phyloP scores from a whole-genome alignment of 352 stramenopile species.

The Elongisporangium undulatum region DNA sequence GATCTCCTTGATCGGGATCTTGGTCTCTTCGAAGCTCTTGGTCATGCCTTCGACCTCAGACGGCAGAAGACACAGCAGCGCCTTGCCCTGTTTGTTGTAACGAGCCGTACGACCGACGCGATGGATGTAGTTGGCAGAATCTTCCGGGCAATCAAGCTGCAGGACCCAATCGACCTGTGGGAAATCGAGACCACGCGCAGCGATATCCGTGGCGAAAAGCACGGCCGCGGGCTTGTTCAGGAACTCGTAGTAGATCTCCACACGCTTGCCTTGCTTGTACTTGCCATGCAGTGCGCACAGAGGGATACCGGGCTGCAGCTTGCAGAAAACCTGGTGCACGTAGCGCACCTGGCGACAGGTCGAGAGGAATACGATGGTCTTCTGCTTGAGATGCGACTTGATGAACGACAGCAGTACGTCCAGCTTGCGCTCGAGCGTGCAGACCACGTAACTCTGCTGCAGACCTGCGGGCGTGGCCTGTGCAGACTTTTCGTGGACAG shows the following conservation, averaged over 20 bases:
- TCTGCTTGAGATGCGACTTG: slow-evolving; percentile 97
- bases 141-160: slow-evolving; percentile 97
- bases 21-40: slow-evolving; percentile 81
- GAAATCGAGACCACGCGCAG: slow-evolving; percentile 97
- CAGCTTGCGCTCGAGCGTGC: slow-evolving; percentile 94
- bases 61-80: slow-evolving; percentile 90
- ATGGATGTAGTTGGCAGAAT: slow-evolving; percentile 98
- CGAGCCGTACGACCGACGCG: slow-evolving; percentile 95
- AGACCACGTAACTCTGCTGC: slow-evolving; percentile 95
- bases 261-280: slow-evolving; percentile 97
- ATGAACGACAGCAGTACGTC: slow-evolving; percentile 98
- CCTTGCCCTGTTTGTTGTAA: slow-evolving; percentile 93
- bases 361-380: slow-evolving; percentile 98
- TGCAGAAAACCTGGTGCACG: slow-evolving; percentile 94
- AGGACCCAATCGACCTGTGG: slow-evolving; percentile 98
- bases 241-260: slow-evolving; percentile 99
- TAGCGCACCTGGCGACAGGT: slow-evolving; percentile 97
- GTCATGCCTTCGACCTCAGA: slow-evolving; percentile 90
- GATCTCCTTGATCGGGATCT: slow-evolving; percentile 96
- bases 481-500: slow-evolving; percentile 92
- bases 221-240: slow-evolving; percentile 90
- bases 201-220: slow-evolving; percentile 98
- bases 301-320: slow-evolving; percentile 95
- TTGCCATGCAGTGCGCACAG: slow-evolving; percentile 98
- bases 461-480: slow-evolving; percentile 91